phyloP scores from a whole-genome alignment of 306 rosid genomes.

The Glycine tomentella region DNA sequence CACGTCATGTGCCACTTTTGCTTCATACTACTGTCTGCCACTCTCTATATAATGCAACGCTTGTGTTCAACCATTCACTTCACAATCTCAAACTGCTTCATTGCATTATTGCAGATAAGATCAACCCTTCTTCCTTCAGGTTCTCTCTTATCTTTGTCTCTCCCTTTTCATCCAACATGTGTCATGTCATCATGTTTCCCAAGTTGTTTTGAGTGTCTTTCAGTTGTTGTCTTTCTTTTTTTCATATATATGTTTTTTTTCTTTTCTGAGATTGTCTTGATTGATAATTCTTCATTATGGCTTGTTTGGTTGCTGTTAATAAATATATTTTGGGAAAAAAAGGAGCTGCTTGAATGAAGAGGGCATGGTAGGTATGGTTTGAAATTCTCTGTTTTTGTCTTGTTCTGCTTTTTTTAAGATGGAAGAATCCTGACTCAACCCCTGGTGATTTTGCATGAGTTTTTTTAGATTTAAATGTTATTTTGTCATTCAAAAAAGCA shows the following conservation, averaged over 20 bases:
- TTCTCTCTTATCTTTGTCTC: conserved; percentile 40
- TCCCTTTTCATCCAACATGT: conserved; percentile 16
- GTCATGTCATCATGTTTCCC: neutral
- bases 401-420: conserved; percentile 33
- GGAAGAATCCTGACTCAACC: conserved; percentile 7
- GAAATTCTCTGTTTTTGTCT: conserved; percentile 29
- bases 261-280: neutral
- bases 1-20: neutral
- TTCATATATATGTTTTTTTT: neutral
- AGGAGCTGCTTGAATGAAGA: neutral
- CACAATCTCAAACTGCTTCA: neutral
- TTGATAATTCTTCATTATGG: neutral
- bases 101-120: conserved; percentile 35
- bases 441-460: conserved; percentile 9
- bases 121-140: conserved; percentile 34
- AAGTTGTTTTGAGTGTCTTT: neutral
- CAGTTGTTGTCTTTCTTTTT: neutral
- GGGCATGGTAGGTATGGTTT: conserved; percentile 16
- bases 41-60: conserved; percentile 30
- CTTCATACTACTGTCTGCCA: neutral
- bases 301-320: conserved; percentile 27
- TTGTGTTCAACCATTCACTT: conserved; percentile 24
- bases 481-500: neutral
- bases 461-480: neutral
- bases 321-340: conserved; percentile 5